Evolutionary conservation across 352 stramenopile genomes (phyloP).

Genomic region (Phytophthora ramorum): DNA sequence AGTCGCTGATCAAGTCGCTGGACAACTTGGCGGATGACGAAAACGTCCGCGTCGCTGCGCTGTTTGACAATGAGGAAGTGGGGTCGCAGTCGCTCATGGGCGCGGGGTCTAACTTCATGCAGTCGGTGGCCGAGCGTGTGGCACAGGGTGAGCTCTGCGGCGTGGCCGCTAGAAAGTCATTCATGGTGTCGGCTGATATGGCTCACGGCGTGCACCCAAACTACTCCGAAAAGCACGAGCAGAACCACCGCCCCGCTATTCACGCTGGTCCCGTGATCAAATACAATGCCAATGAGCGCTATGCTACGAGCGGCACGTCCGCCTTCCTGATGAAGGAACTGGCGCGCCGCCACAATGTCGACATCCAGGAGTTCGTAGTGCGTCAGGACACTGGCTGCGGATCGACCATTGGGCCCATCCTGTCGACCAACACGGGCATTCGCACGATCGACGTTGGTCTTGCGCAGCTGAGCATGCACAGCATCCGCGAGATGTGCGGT

Average conservation of each 20-base stretch:
- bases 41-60: constrained; percentile 92
- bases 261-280: constrained; percentile 98
- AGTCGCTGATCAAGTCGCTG: constrained; percentile 87
- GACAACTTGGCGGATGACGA: constrained; percentile 67
- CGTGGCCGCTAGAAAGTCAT: constrained; percentile 69
- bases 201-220: constrained; percentile 98
- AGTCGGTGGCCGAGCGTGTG: constrained; percentile 70
- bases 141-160: constrained; percentile 62
- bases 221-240: constrained; percentile 96
- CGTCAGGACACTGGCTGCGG: constrained; percentile 96
- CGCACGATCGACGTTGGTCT: constrained; percentile 97
- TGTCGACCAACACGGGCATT: constrained; percentile 95
- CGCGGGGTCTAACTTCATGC: constrained; percentile 83
- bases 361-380: constrained; percentile 97
- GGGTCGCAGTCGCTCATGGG: constrained; percentile 91
- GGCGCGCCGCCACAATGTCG: constrained; percentile 79
- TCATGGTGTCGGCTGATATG: constrained; percentile 96
- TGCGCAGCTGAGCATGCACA: constrained; percentile 98
- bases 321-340: constrained; percentile 94
- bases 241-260: constrained; percentile 92
- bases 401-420: constrained; percentile 97
- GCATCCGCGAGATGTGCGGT: constrained; percentile 96
- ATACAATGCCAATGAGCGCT: constrained; percentile 98
- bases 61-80: constrained; percentile 99
- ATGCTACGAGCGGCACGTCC: constrained; percentile 95